Percentiles rank a stretch among this genome's conserved stretches.
Conservation (phyloP, 441 rosid genomes). For the Biscutella laevigata region DNA sequence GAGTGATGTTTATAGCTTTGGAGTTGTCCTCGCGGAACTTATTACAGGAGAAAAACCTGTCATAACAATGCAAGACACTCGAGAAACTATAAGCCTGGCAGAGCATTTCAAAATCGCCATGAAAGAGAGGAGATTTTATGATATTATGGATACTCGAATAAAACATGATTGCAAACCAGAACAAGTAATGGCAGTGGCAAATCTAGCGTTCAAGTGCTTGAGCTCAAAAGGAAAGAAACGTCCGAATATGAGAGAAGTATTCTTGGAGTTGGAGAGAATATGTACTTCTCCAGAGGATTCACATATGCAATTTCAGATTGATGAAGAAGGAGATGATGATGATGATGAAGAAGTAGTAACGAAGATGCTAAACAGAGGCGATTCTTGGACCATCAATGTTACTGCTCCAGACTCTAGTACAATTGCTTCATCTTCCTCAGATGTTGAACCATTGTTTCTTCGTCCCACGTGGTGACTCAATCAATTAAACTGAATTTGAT, state of each 20-base stretch:
- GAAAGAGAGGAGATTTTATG: background rate
- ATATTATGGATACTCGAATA: slow-evolving; percentile 22
- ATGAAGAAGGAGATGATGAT: background rate
- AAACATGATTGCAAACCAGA: slow-evolving; percentile 14
- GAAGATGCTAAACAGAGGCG: background rate
- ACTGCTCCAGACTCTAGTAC: slow-evolving; percentile 10
- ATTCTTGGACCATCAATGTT: background rate
- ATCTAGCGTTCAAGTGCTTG: slow-evolving; percentile 26
- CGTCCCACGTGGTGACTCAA: slow-evolving; percentile 9
- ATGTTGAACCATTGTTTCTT: slow-evolving; percentile 17
- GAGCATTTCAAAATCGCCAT: slow-evolving; percentile 10
- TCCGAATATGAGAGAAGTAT: slow-evolving; percentile 32
- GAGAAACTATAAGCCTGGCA: background rate
- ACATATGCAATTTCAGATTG: background rate
- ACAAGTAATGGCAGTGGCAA: slow-evolving; percentile 28
- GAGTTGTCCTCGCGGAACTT: slow-evolving; percentile 59
- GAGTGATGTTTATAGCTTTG: slow-evolving; percentile 70
- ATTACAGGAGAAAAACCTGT: slow-evolving; percentile 58
- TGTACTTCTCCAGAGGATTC: background rate
- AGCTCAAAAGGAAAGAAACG: slow-evolving; percentile 27
- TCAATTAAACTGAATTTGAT: background rate
- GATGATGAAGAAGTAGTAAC: slow-evolving; percentile 7
- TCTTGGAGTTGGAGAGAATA: slow-evolving; percentile 15
- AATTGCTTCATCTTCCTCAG: slow-evolving; percentile 3
- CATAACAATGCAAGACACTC: background rate